A percentile compares a stretch with the other conserved stretches of the same genome.
Conservation (phyloP, 2,329 filamentous ascomycete genomes). For the Fusarium caatingaense region DNA sequence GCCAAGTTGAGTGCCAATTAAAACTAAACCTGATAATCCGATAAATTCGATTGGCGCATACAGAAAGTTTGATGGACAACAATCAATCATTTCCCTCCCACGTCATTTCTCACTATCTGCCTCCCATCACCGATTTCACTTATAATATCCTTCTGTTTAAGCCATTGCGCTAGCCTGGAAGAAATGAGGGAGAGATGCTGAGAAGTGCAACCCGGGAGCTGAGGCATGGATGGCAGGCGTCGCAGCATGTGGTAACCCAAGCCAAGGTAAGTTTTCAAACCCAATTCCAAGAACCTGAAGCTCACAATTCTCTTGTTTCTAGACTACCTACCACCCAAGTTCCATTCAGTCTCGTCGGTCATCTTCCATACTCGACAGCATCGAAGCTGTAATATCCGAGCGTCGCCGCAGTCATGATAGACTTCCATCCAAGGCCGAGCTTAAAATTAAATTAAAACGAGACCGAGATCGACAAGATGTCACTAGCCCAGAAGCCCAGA, state of each 20-base stretch:
- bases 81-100: not conserved
- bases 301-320: conserved; percentile 22
- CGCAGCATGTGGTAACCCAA: conserved; percentile 37
- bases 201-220: conserved; percentile 50
- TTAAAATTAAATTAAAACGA: not conserved
- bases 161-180: conserved; percentile 22
- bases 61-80: conserved; percentile 22
- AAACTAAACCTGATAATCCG: conserved; percentile 16
- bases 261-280: conserved; percentile 38
- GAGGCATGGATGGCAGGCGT: conserved; percentile 45
- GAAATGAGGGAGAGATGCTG: conserved; percentile 54
- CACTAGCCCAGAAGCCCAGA: not conserved
- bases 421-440: not conserved
- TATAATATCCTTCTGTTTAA: not conserved
- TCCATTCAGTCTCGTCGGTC: conserved; percentile 10
- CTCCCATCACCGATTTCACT: not conserved
- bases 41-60: conserved; percentile 45
- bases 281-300: not conserved
- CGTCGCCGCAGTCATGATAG: conserved; percentile 4
- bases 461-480: not conserved
- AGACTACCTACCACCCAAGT: conserved; percentile 15
- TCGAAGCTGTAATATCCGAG: conserved; percentile 19
- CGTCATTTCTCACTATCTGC: not conserved
- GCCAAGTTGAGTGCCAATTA: not conserved
- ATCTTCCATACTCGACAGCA: conserved; percentile 13